A percentile compares a stretch with the other conserved stretches of the same genome.
Evolutionary conservation across 75 land plant species (phyloP).

Genomic region (Pinus albicaulis): DNA sequence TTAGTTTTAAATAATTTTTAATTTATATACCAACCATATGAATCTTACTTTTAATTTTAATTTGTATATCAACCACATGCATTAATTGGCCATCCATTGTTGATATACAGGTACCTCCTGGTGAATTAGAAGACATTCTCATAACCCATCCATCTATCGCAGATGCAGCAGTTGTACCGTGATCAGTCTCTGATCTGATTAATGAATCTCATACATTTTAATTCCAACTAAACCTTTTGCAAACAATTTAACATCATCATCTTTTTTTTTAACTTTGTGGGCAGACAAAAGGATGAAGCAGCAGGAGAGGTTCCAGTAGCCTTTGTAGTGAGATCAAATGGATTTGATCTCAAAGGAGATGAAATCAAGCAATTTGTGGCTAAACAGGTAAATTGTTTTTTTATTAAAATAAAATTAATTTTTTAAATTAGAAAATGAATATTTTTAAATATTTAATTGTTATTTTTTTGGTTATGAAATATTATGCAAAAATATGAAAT

Average conservation of each 20-base stretch:
- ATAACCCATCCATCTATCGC: conserved; percentile 50
- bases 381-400: conserved; percentile 36
- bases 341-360: conserved; percentile 41
- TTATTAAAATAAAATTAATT: no score
- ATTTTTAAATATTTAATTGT: no score
- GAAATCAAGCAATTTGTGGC: conserved; percentile 65
- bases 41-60: no score
- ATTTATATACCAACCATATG: no score
- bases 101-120: conserved; percentile 70
- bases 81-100: no score
- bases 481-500: no score
- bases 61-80: no score
- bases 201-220: neutral
- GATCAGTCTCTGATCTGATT: conserved; percentile 23
- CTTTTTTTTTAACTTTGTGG: neutral
- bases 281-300: conserved; percentile 64
- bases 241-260: neutral
- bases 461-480: no score
- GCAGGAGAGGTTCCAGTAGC: conserved; percentile 88
- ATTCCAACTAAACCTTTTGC: neutral
- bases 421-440: no score
- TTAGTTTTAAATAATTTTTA: no score
- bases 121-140: conserved; percentile 77
- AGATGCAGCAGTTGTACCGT: conserved; percentile 96
- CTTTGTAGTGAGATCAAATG: conserved; percentile 53